Base-by-base conservation (phyloP, 2,329 filamentous ascomycete genomes). In the Exophiala bonariae region DNA sequence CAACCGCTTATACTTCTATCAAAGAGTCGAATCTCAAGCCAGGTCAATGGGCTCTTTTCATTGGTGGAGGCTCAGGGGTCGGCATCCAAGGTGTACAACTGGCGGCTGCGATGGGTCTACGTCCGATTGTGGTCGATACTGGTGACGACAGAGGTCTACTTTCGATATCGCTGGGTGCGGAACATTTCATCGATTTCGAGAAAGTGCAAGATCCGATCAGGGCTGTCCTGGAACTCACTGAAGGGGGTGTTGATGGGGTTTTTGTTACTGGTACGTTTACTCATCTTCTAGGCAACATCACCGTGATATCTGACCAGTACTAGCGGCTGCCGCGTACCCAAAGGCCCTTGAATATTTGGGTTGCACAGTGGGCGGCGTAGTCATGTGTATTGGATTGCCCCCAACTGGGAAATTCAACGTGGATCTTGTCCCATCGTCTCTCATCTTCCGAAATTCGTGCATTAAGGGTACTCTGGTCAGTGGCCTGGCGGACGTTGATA, bases 41-140 rank as follows among this genome's bases (percentile, higher is more conserved):
- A 0, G 75, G 77, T 5, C 65, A 80, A 38, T 81, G 75, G 74
- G 75, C 76, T 1, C 71, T 75, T 8, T 78, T 80, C 52, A 74
- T 75, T 2, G 77, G 77, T n/a, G 76, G 74, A 0, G 78, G 79
- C 5, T 76, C 75, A 30, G 79, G 74, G 7, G 74, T 81, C 3
- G 78, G 79, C 2, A 76, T 80, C 47, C 78, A 81, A 55, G 78
- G 78, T 4, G 72, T 82, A 2, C 78, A 75, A 56, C 61, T 77
- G 3, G 76, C 76, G 6, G 67, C 67, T 35, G 76, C 76, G 2
- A 79, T 81, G 74, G 78, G 78, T 1, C 72, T 80, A 63, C 68
- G 77, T 4, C 70, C 77, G 2, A 75, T 81, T 37, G 78, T 78
- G 5, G 69, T 81, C 18, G 78, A 81, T 49, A 73, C 69, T 1